Percentiles rank a stretch among this genome's conserved stretches.
Conservation (phyloP, 2,329 filamentous ascomycete genomes). For the Pseudogymnoascus sp. region DNA sequence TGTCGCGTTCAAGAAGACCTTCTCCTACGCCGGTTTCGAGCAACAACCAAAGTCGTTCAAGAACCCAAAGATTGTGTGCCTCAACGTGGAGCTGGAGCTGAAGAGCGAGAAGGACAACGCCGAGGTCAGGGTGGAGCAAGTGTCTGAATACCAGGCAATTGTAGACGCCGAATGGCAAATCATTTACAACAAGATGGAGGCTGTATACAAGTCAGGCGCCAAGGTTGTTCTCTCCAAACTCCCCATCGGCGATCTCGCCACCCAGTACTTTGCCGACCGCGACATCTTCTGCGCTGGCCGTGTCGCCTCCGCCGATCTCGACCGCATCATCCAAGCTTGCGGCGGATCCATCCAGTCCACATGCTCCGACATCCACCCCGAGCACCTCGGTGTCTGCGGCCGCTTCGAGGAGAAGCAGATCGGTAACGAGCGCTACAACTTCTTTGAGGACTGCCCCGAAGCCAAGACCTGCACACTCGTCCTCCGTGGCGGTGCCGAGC, state of each 20-base stretch:
- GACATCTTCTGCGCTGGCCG: conserved; percentile 97
- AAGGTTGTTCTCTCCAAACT: conserved; percentile 97
- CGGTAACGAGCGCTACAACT: conserved; percentile 94
- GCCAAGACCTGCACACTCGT: conserved; percentile 96
- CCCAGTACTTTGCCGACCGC: conserved; percentile 95
- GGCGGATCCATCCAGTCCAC: conserved; percentile 90
- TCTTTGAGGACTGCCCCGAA: conserved; percentile 91
- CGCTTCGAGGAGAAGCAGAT: conserved; percentile 93
- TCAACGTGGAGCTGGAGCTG: conserved; percentile 95
- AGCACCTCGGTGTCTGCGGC: conserved; percentile 87
- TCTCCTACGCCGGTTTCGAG: conserved; percentile 97
- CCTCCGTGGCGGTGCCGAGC: conserved; percentile 90
- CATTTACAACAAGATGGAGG: conserved; percentile 98
- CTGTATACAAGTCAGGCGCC: conserved; percentile 83
- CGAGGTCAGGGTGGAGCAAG: conserved; percentile 94
- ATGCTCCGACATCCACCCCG: conserved; percentile 83
- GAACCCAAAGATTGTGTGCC: conserved; percentile 90
- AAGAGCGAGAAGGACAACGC: conserved; percentile 99
- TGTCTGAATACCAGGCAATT: conserved; percentile 98
- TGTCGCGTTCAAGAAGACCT: conserved; percentile 99
- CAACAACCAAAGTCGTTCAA: conserved; percentile 95
- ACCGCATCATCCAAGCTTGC: conserved; percentile 90
- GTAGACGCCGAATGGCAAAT: conserved; percentile 99
- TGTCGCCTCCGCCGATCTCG: conserved; percentile 84
- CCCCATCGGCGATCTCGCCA: conserved; percentile 93